These are phyloP conservation scores for Salvia miltiorrhiza DNA, from an alignment of 257 asterid species.

Conservation along the genomic window DNA sequence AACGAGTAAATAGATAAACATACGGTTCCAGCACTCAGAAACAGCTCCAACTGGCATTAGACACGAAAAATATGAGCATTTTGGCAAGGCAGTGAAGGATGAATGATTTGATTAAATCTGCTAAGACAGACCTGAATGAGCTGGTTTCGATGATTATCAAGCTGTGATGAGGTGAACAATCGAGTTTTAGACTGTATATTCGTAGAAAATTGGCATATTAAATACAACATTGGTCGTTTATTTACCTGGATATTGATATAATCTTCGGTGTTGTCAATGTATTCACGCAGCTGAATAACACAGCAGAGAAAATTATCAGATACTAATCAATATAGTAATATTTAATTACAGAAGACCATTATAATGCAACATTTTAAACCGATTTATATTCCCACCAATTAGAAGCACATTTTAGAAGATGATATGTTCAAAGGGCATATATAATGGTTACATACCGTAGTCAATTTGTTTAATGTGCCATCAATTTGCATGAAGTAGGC, in stretches of 20 bases:
- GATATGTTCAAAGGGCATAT: background rate
- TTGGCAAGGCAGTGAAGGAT: background rate
- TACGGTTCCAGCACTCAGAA: conserved; percentile 80
- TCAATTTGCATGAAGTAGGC: conserved; percentile 96
- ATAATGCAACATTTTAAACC: background rate
- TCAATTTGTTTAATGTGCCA: conserved; percentile 75
- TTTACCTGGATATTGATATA: conserved; percentile 91
- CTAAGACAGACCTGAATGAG: conserved; percentile 70
- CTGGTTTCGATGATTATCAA: conserved; percentile 93
- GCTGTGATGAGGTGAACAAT: conserved; percentile 41
- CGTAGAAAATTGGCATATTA: background rate
- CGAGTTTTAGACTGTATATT: conserved; percentile 5
- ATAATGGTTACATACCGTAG: conserved; percentile 54
- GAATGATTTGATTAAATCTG: background rate
- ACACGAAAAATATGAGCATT: background rate
- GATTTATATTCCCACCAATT: background rate
- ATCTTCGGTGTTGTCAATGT: conserved; percentile 90
- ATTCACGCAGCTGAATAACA: conserved; percentile 74
- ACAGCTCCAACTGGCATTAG: conserved; percentile 79
- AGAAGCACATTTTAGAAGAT: background rate
- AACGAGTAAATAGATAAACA: conserved; percentile 55
- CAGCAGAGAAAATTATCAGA: background rate
- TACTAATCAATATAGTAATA: background rate
- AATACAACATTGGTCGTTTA: background rate
- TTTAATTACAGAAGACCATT: background rate